Evolutionary conservation across 1,139 yeast genomes (phyloP).

Genomic region (Oligophagozyma castellii): DNA sequence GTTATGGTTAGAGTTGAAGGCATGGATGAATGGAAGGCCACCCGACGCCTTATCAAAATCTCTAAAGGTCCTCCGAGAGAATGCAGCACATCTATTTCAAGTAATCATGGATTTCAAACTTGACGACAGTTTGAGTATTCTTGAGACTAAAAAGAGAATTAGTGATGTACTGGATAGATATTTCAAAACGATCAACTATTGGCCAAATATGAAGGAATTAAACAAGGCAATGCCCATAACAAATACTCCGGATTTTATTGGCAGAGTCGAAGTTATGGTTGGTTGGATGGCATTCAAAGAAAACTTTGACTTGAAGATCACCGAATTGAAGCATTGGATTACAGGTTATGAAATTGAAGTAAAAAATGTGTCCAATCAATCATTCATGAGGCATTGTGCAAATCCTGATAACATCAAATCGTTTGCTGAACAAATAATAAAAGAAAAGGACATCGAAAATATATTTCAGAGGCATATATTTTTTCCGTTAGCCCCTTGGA

Average conservation of each 20-base stretch:
- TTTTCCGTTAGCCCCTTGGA: constrained; percentile 29
- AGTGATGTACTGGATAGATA: constrained; percentile 29
- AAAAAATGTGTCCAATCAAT: constrained; percentile 12
- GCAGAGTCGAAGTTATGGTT: constrained; percentile 57
- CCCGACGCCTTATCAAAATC: constrained; percentile 64
- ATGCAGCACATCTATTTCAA: constrained; percentile 58
- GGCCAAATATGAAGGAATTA: constrained; percentile 74
- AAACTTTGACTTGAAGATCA: constrained; percentile 37
- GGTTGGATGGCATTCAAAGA: constrained; percentile 69
- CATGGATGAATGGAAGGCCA: constrained; percentile 65
- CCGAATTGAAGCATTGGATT: constrained; percentile 37
- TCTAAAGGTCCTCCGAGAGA: constrained; percentile 54
- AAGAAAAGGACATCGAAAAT: constrained; percentile 68
- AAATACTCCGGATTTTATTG: constrained; percentile 46
- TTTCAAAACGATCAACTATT: constrained; percentile 56
- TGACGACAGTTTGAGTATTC: neutral
- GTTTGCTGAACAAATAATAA: constrained; percentile 69
- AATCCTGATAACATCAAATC: constrained; percentile 32
- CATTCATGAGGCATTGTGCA: neutral
- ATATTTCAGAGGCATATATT: constrained; percentile 38
- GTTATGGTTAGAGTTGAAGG: constrained; percentile 57
- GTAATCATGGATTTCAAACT: constrained; percentile 35
- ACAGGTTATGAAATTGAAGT: constrained; percentile 62
- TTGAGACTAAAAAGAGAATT: neutral
- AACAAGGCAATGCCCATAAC: constrained; percentile 59